Conservation (phyloP, 2,329 filamentous ascomycete species). For the Clarireedia paspali region DNA sequence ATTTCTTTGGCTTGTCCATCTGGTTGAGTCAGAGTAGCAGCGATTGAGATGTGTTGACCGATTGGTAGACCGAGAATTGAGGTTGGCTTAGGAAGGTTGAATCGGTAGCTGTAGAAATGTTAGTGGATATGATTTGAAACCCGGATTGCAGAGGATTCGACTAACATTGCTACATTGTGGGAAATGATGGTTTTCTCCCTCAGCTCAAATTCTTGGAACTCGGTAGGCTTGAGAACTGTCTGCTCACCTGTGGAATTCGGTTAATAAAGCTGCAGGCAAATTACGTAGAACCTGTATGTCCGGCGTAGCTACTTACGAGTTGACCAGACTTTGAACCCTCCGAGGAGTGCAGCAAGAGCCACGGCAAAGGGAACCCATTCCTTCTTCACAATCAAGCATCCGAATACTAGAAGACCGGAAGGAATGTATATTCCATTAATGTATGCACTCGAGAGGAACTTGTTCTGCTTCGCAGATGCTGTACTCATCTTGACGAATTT, state of each 20-base stretch:
- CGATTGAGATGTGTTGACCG: constrained; percentile 97
- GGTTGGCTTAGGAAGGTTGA: constrained; percentile 68
- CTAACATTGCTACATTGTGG: constrained; percentile 93
- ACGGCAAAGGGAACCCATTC: constrained; percentile 70
- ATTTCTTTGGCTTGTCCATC: constrained; percentile 75
- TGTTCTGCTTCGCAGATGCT: constrained; percentile 6
- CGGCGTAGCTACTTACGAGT: constrained; percentile 49
- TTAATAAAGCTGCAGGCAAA: constrained; percentile 1
- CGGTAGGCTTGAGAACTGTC: constrained; percentile 78
- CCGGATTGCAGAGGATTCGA: not conserved
- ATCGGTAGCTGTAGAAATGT: constrained; percentile 66
- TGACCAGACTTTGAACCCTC: constrained; percentile 62
- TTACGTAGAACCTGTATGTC: too few relatives aligned
- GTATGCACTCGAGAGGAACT: constrained; percentile 47
- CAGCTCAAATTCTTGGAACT: constrained; percentile 88
- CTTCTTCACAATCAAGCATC: constrained; percentile 68
- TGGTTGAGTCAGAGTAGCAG: constrained; percentile 57
- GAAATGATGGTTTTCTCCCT: constrained; percentile 93
- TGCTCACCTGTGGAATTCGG: constrained; percentile 49
- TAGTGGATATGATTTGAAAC: constrained; percentile 1
- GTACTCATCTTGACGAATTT: constrained; percentile 7
- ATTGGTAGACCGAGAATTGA: constrained; percentile 93
- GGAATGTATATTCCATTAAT: constrained; percentile 80
- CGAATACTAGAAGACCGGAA: constrained; percentile 68
- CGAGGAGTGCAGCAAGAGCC: constrained; percentile 56